Base-by-base conservation (phyloP, 2,329 filamentous ascomycete species). In the Fusarium dimerum region DNA sequence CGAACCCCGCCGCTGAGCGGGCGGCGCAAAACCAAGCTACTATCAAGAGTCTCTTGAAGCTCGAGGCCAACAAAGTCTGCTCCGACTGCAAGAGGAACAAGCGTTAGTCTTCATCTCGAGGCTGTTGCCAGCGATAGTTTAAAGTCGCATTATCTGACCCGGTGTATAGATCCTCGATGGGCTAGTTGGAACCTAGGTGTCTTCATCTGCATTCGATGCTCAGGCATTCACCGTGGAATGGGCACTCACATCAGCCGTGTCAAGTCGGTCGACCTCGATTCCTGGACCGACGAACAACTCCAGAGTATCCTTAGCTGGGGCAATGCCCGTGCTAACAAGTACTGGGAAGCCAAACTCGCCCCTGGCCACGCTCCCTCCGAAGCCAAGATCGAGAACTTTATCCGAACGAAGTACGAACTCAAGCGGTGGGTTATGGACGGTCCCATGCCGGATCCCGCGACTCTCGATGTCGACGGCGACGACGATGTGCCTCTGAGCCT, bases 351-450 rank as follows among this genome's bases (percentile, higher is more conserved):
- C 57, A 99, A 97, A 76, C 77, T 99, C 67, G 92, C 93, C 3
- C 77, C 88, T 13, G 92, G 92, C 54, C 94, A 99, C 73, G 85
- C 93, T 43, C 94, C 94, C 1, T 96, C 93, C 18, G 95, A 99
- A 77, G 84, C 89, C 62, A 99, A 99, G 81, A 97, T 99, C 65
- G 94, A 99, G 81, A 99, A 97, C 79, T 99, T 99, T 69, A 97
- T 99, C 66, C 87, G 94, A 62, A 99, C 95, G 51, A 99, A 99
- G 75, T 99, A 99, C 73, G 94, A 99, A 72, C 89, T 94, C 48
- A 97, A 96, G 83, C 83, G 95, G 76, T 99, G 94, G 94, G 89
- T 92, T n/a, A 97, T 97, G 92, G 94, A 99, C 55, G 94, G 94
- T 2, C 86, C 86, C 6, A 93, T 95, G 69, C 95, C 95, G 6